Conservation (phyloP, 441 rosid species). For the Capsella rubella region DNA sequence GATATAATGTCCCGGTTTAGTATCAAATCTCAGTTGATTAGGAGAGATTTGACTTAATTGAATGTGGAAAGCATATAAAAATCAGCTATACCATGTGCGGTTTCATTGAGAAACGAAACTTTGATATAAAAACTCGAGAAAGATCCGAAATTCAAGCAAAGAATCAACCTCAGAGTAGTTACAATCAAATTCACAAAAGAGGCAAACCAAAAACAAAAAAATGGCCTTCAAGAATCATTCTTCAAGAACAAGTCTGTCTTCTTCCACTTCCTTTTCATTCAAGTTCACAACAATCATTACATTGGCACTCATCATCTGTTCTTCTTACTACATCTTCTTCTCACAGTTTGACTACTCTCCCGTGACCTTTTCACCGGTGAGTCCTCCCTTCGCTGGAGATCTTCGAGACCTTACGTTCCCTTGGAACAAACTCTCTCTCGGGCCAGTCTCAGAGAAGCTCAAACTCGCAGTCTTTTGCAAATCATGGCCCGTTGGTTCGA, state of each 20-base stretch:
- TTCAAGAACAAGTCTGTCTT: constrained; percentile 44
- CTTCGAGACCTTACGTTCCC: constrained; percentile 64
- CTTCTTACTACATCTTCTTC: constrained; percentile 53
- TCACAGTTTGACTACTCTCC: constrained; percentile 39
- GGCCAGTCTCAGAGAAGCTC: constrained; percentile 57
- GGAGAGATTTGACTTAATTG: constrained; percentile 30
- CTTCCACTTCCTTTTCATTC: constrained; percentile 38
- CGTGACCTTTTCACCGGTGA: not conserved
- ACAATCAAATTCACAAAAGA: constrained; percentile 11
- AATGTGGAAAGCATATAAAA: constrained; percentile 9
- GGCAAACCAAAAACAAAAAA: constrained; percentile 17
- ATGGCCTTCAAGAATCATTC: constrained; percentile 51
- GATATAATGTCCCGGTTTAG: constrained; percentile 18
- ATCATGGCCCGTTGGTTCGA: constrained; percentile 61
- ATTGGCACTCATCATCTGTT: constrained; percentile 45
- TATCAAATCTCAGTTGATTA: not conserved
- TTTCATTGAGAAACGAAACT: constrained; percentile 31
- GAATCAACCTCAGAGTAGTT: constrained; percentile 26
- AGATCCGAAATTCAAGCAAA: constrained; percentile 41
- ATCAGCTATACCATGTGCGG: constrained; percentile 31
- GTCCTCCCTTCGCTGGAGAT: constrained; percentile 53
- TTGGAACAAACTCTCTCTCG: constrained; percentile 74
- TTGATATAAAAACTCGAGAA: constrained; percentile 12
- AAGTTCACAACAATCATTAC: constrained; percentile 50
- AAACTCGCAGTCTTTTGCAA: constrained; percentile 72